Conservation (phyloP, 1,139 yeast genomes). For the Diutina pseudorugosa region DNA sequence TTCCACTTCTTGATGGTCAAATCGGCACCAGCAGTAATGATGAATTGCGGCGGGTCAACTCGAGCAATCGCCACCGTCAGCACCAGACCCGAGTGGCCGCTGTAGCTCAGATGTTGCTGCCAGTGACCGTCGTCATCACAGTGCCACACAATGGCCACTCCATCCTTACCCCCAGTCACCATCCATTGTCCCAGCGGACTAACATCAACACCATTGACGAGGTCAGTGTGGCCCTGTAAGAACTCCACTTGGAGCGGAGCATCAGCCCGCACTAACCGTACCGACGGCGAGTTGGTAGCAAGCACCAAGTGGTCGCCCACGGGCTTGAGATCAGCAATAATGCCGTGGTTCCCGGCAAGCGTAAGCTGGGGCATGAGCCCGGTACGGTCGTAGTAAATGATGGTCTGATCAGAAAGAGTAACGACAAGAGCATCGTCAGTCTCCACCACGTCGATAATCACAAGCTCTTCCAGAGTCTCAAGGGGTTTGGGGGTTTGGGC, state of each 20-base stretch:
- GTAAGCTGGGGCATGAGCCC: slow-evolving; percentile 21
- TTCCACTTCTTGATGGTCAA: slow-evolving; percentile 86
- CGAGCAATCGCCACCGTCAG: slow-evolving; percentile 50
- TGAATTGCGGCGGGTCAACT: slow-evolving; percentile 15
- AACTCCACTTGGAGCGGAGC: slow-evolving; percentile 51
- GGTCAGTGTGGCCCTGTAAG: slow-evolving; percentile 74
- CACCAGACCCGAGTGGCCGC: slow-evolving; percentile 82
- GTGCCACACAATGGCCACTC: slow-evolving; percentile 74
- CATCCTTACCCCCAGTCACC: slow-evolving; percentile 89
- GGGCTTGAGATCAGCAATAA: slow-evolving; percentile 76
- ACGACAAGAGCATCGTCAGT: slow-evolving; percentile 11
- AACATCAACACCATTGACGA: slow-evolving; percentile 70
- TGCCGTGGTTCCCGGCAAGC: slow-evolving; percentile 92
- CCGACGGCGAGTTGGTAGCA: slow-evolving; percentile 91
- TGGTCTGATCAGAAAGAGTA: background rate
- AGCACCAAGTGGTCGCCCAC: slow-evolving; percentile 64
- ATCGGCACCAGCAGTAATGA: slow-evolving; percentile 82
- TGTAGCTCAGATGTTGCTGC: slow-evolving; percentile 45
- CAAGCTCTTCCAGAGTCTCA: slow-evolving; percentile 54
- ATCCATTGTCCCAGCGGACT: slow-evolving; percentile 78
- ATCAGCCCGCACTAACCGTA: slow-evolving; percentile 53
- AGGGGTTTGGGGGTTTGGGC: slow-evolving; percentile 39
- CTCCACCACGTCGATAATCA: slow-evolving; percentile 45
- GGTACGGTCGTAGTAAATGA: background rate
- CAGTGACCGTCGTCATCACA: slow-evolving; percentile 35